Percentiles rank a stretch among this genome's conserved stretches.
phyloP scores from a whole-genome alignment of 1,139 yeast species.

The Pichia sp. region DNA sequence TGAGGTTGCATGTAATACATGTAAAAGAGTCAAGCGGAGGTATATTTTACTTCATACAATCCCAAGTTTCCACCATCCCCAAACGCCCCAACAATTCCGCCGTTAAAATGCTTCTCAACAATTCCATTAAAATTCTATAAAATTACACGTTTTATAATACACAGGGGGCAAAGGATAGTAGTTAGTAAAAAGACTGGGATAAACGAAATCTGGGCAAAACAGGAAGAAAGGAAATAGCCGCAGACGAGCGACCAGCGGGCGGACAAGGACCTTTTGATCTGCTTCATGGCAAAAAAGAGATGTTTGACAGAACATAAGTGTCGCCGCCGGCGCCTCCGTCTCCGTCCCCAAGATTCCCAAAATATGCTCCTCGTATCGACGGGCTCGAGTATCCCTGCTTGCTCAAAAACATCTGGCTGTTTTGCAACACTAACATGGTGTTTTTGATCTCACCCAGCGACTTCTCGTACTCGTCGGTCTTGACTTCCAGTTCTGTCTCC shows the following conservation, averaged over 20 bases:
- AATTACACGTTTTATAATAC: not conserved
- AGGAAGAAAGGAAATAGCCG: not conserved
- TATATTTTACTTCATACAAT: no score
- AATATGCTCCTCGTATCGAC: not conserved
- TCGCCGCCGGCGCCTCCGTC: constrained; percentile 42
- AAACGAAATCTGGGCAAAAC: not conserved
- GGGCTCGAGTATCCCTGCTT: not conserved
- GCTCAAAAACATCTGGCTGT: constrained; percentile 36
- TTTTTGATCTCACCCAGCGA: constrained; percentile 13
- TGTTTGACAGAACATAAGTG: constrained; percentile 8
- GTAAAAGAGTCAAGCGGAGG: no score
- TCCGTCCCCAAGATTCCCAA: not conserved
- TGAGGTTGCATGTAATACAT: no score
- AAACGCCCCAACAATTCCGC: no score
- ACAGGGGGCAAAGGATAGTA: not conserved
- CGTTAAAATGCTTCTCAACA: no score
- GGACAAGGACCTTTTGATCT: not conserved
- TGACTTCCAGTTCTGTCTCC: constrained; percentile 10
- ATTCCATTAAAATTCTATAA: not conserved
- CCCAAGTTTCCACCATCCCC: no score
- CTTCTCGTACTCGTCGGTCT: constrained; percentile 11
- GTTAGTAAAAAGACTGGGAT: no score
- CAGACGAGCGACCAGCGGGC: not conserved
- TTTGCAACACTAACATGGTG: constrained; percentile 14
- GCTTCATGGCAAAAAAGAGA: constrained; percentile 15